These are phyloP conservation scores for Dimocarpus longan DNA, from an alignment of 345 rosid genomes.

Conservation along the genomic window DNA sequence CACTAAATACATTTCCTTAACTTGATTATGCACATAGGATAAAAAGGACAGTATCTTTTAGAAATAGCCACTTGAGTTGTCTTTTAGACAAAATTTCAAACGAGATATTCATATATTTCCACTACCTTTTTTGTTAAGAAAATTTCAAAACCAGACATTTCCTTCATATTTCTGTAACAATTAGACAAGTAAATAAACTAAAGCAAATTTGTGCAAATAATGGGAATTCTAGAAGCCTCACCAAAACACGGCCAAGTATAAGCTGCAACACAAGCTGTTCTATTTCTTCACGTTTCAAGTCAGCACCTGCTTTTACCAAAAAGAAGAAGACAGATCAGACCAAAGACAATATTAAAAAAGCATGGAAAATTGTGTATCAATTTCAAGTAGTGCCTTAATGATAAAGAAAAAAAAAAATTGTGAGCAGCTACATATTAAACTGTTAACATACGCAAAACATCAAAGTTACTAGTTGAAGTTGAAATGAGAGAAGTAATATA, in stretches of 20 bases:
- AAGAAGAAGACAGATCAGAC: not conserved
- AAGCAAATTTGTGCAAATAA: not conserved
- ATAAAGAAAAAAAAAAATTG: not conserved
- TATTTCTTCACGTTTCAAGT: conserved; percentile 69
- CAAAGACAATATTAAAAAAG: conserved; percentile 3
- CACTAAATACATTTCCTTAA: not conserved
- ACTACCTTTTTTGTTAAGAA: conserved; percentile 6
- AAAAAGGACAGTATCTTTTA: not conserved
- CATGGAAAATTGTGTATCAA: not conserved
- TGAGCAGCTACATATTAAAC: not conserved
- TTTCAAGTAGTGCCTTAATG: not conserved
- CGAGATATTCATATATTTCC: not conserved
- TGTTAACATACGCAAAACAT: not conserved
- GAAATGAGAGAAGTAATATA: no score
- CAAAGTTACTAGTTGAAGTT: not conserved
- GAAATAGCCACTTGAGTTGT: not conserved
- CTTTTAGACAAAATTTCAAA: not conserved
- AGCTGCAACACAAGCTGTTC: conserved; percentile 76
- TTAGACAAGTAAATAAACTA: conserved; percentile 1
- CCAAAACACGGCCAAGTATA: conserved; percentile 70
- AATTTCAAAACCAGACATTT: not conserved
- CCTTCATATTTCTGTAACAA: not conserved
- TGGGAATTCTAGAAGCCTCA: conserved; percentile 36
- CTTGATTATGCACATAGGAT: not conserved
- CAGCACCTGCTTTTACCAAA: conserved; percentile 46